A percentile compares a stretch with the other conserved stretches of the same genome.
These are phyloP conservation scores for Chaetothyriales sp. DNA, from an alignment of 2,329 filamentous ascomycete species.

Conservation along the genomic window DNA sequence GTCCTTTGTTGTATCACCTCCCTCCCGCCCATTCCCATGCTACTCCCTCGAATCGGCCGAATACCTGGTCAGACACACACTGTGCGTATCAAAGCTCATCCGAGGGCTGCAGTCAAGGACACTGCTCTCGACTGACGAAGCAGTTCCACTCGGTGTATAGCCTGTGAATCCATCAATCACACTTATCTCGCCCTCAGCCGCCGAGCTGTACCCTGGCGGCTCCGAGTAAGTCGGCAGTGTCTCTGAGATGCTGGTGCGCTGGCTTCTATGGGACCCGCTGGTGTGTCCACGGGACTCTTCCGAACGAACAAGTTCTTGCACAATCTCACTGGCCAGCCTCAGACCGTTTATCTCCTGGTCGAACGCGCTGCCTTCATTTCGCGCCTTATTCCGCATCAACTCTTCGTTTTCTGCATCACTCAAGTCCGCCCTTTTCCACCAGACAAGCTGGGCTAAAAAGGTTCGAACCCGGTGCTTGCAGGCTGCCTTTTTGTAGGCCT, in stretches of 20 bases:
- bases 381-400: conserved; percentile 33
- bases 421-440: conserved; percentile 25
- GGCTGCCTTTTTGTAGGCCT: conserved; percentile 39
- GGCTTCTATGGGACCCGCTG: conserved; percentile 12
- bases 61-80: conserved; percentile 6
- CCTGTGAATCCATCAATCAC: conserved; percentile 29
- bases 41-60: conserved; percentile 7
- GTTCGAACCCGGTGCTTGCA: conserved; percentile 35
- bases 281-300: conserved; percentile 20
- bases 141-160: conserved; percentile 21
- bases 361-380: conserved; percentile 31
- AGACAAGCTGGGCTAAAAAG: conserved; percentile 34
- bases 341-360: conserved; percentile 37
- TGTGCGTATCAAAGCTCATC: conserved; percentile 26
- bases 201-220: conserved; percentile 30
- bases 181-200: conserved; percentile 22
- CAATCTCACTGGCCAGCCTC: conserved; percentile 37
- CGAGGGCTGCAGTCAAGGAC: conserved; percentile 27
- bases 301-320: conserved; percentile 33
- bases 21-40: neutral
- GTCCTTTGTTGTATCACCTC: neutral
- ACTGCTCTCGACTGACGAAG: conserved; percentile 26
- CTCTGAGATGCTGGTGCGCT: conserved; percentile 8
- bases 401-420: conserved; percentile 30
- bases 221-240: conserved; percentile 15